A percentile compares a stretch with the other conserved stretches of the same genome.
Conservation (phyloP, 805 yeast genomes). For the Brettanomyces nanus region DNA sequence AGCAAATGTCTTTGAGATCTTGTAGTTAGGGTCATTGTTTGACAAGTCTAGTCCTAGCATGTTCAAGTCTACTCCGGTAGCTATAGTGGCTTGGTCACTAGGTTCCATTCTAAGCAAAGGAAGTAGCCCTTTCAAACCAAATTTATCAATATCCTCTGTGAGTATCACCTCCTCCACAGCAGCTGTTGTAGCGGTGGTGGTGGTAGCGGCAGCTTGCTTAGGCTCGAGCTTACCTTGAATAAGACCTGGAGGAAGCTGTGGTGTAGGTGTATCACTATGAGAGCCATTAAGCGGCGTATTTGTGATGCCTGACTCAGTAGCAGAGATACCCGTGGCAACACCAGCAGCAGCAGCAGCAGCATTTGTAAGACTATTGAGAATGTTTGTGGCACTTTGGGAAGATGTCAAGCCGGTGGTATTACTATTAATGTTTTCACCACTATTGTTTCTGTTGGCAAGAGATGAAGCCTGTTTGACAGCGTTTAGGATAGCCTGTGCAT, state of each 20-base stretch:
- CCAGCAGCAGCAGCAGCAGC: no score
- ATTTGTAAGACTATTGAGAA: slow-evolving; percentile 1
- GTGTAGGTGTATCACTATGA: neutral
- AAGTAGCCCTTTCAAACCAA: slow-evolving; percentile 59
- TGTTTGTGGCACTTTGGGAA: slow-evolving; percentile 2
- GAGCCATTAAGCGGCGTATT: no score
- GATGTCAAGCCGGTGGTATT: no score
- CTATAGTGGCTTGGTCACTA: slow-evolving; percentile 53
- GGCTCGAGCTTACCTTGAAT: neutral
- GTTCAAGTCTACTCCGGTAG: slow-evolving; percentile 68
- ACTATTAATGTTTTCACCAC: neutral
- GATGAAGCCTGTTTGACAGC: slow-evolving; percentile 15
- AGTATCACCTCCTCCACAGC: slow-evolving; percentile 2
- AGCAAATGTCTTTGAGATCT: slow-evolving; percentile 58
- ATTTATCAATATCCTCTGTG: slow-evolving; percentile 33
- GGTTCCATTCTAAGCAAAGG: slow-evolving; percentile 55
- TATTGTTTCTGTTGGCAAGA: neutral
- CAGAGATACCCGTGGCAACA: no score
- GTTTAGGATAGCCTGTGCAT: slow-evolving; percentile 20
- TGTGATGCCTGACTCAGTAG: no score
- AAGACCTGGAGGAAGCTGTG: slow-evolving; percentile 3
- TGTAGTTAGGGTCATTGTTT: slow-evolving; percentile 28
- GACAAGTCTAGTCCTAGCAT: slow-evolving; percentile 57
- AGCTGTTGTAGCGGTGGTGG: neutral
- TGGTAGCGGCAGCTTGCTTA: neutral